Evolutionary conservation across 192 early-diverging fungal genomes (phyloP).

Genomic region (Backusella macrospora): DNA sequence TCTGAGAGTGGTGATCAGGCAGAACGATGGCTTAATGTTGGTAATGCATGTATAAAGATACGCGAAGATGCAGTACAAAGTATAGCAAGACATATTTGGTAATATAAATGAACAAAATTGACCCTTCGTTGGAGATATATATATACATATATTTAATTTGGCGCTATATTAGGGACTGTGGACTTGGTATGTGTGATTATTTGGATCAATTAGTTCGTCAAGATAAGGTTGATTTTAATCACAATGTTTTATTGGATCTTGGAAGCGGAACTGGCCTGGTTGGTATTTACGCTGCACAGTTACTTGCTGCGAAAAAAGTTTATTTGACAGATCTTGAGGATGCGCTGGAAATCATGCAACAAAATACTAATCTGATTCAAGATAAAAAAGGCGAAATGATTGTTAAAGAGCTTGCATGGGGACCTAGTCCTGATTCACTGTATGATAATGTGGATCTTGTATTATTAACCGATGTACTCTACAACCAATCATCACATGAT

Average conservation of each 20-base stretch:
- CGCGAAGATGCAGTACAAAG: constrained; percentile 38
- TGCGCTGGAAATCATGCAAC: constrained; percentile 27
- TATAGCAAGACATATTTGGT: constrained; percentile 42
- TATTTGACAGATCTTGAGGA: constrained; percentile 35
- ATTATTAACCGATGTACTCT: constrained; percentile 38
- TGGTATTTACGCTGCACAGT: constrained; percentile 30
- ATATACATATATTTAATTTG: neutral
- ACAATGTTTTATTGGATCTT: constrained; percentile 28
- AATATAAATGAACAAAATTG: neutral
- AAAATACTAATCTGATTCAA: constrained; percentile 23
- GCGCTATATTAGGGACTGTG: constrained; percentile 33
- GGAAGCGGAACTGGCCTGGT: constrained; percentile 40
- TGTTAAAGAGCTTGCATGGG: constrained; percentile 27
- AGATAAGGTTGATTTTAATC: neutral
- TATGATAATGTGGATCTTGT: constrained; percentile 24
- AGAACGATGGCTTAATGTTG: constrained; percentile 15
- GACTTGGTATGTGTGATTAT: constrained; percentile 35
- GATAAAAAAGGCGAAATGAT: constrained; percentile 15
- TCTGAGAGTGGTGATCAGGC: constrained; percentile 25
- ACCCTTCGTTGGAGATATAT: neutral
- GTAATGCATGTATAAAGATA: neutral
- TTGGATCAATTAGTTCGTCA: neutral
- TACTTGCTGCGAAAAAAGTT: constrained; percentile 16
- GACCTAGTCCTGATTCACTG: neutral
- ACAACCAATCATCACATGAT: constrained; percentile 39